Conservation (phyloP, 1,284 basidiomycete species). For the Cryptococcus wingfieldii region DNA sequence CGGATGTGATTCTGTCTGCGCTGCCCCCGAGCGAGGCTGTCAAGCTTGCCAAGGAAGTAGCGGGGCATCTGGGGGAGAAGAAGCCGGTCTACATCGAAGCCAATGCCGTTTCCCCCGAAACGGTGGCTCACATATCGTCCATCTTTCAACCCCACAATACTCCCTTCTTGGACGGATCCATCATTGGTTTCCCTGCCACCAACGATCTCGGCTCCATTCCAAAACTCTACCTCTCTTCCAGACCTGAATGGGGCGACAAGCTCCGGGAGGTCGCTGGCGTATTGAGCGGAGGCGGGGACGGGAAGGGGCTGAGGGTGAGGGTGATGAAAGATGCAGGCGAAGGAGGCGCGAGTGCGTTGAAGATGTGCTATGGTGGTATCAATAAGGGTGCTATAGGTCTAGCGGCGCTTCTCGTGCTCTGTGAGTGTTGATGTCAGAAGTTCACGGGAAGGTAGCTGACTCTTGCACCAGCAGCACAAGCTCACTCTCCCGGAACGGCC, state of each 20-base stretch:
- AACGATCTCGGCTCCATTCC: conserved; percentile 2
- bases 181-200: conserved; percentile 16
- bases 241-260: neutral
- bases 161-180: conserved; percentile 15
- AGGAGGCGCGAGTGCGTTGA: conserved; percentile 20
- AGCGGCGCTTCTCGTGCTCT: conserved; percentile 9
- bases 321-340: conserved; percentile 12
- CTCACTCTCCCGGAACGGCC: conserved; percentile 18
- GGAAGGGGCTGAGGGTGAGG: conserved; percentile 6
- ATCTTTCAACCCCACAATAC: conserved; percentile 1
- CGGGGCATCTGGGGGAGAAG: neutral
- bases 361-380: conserved; percentile 23
- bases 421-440: conserved; percentile 3
- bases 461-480: conserved; percentile 13
- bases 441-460: neutral
- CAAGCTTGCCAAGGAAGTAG: conserved; percentile 7
- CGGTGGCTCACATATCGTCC: conserved; percentile 1
- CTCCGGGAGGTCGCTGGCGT: conserved; percentile 1
- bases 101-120: conserved; percentile 18
- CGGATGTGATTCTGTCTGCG: conserved; percentile 20
- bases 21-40: conserved; percentile 18
- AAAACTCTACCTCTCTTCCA: conserved; percentile 14
- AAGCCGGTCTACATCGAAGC: conserved; percentile 17
- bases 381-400: conserved; percentile 17
- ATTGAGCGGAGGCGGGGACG: conserved; percentile 5